These are phyloP conservation scores for Aspergillus versicolor DNA, from an alignment of 2,329 filamentous ascomycete genomes.

Conservation along the genomic window DNA sequence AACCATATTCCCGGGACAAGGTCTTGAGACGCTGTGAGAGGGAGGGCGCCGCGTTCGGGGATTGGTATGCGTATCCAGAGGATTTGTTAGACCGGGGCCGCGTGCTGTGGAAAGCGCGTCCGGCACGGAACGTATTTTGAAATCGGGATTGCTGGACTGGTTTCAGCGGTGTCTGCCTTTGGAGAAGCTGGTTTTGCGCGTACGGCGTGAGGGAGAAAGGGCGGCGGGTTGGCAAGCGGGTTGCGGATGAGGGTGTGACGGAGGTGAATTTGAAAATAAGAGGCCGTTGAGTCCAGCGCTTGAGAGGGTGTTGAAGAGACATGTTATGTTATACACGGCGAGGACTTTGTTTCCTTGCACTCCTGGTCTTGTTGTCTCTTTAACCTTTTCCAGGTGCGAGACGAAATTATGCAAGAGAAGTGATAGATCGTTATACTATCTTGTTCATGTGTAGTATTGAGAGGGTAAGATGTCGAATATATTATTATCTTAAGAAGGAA, in stretches of 20 bases:
- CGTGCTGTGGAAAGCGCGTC: slow-evolving; percentile 26
- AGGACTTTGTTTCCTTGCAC: not conserved
- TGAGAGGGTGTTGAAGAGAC: slow-evolving; percentile 13
- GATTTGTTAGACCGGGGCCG: slow-evolving; percentile 16
- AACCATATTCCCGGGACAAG: slow-evolving; percentile 89
- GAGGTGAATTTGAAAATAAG: not conserved
- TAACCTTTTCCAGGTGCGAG: too few relatives aligned
- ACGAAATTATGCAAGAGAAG: too few relatives aligned
- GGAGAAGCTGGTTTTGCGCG: not conserved
- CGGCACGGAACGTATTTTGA: slow-evolving; percentile 10
- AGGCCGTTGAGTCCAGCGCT: slow-evolving; percentile 23
- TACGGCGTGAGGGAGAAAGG: slow-evolving; percentile 1
- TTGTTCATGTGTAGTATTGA: not conserved
- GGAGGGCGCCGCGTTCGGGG: slow-evolving; percentile 43
- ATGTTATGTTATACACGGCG: slow-evolving; percentile 4
- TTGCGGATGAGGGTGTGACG: not conserved
- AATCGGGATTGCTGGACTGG: not conserved
- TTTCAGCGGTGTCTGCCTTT: not conserved
- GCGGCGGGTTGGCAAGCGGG: slow-evolving; percentile 3
- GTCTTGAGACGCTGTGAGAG: slow-evolving; percentile 74
- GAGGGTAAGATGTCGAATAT: not conserved
- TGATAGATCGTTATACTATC: not conserved
- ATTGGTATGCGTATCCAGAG: slow-evolving; percentile 4
- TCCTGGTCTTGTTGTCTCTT: too few relatives aligned
- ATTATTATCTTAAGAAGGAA: not conserved